Evolutionary conservation across 495 filamentous ascomycete genomes (phyloP).

Genomic region (Tuber melanosporum): DNA sequence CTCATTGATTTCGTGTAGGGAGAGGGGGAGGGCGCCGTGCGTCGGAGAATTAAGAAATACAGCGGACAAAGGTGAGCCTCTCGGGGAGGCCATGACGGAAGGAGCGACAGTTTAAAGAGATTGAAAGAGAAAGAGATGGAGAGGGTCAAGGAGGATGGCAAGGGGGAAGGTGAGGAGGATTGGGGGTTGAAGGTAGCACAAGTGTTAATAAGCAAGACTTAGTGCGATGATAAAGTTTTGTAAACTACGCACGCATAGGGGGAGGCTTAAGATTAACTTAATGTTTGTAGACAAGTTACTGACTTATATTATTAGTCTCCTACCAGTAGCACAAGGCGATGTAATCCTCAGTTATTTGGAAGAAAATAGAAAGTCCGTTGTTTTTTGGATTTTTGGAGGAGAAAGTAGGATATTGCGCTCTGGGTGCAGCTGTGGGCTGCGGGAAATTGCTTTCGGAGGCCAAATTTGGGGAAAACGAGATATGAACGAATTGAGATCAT

Average conservation of each 20-base stretch:
- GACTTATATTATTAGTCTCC: background rate
- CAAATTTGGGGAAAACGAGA: background rate
- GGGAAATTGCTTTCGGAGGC: background rate
- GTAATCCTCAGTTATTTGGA: background rate
- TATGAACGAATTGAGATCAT: background rate
- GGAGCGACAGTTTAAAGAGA: slow-evolving; percentile 9
- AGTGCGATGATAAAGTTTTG: background rate
- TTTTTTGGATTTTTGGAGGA: background rate
- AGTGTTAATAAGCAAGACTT: background rate
- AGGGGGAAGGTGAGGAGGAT: background rate
- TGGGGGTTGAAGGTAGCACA: background rate
- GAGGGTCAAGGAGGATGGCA: slow-evolving; percentile 12
- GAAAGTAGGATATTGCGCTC: background rate
- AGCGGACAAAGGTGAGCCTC: slow-evolving; percentile 31
- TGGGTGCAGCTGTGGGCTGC: background rate
- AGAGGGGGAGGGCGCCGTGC: slow-evolving; percentile 36
- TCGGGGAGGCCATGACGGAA: slow-evolving; percentile 27
- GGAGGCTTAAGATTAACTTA: background rate
- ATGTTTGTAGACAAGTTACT: background rate
- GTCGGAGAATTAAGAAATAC: slow-evolving; percentile 24
- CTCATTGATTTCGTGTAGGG: slow-evolving; percentile 38
- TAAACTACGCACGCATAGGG: background rate
- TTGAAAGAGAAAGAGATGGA: background rate
- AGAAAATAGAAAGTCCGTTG: background rate
- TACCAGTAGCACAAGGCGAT: background rate